These are phyloP conservation scores for Leccinum incarnatum DNA, from an alignment of 768 basidiomycete genomes.

Conservation along the genomic window DNA sequence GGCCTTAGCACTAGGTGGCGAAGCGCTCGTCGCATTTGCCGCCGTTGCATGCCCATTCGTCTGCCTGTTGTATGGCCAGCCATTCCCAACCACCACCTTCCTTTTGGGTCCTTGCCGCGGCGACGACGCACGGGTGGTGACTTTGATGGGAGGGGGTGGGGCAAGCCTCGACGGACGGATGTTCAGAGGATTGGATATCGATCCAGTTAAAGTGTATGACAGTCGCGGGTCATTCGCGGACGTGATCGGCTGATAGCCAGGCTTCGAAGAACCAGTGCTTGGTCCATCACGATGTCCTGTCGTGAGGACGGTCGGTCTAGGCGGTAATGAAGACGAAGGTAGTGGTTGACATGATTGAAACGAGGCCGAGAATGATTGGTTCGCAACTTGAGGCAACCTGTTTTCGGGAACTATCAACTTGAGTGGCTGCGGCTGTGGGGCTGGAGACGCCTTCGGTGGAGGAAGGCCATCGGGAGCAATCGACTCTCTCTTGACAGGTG, in stretches of 20 bases:
- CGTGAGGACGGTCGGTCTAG: slow-evolving; percentile 16
- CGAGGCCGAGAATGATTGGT: slow-evolving; percentile 12
- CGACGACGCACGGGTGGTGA: slow-evolving; percentile 6
- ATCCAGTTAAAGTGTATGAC: slow-evolving; percentile 40
- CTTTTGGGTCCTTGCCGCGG: slow-evolving; percentile 16
- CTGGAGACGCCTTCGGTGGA: slow-evolving; percentile 12
- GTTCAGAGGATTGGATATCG: slow-evolving; percentile 51
- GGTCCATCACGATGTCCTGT: slow-evolving; percentile 12
- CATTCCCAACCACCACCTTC: slow-evolving; percentile 43
- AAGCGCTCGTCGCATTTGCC: slow-evolving; percentile 7
- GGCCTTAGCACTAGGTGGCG: slow-evolving; percentile 15
- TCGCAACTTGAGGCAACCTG: slow-evolving; percentile 1
- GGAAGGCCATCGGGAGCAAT: slow-evolving; percentile 10
- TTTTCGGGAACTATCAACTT: slow-evolving; percentile 16
- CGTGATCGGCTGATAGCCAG: slow-evolving; percentile 27
- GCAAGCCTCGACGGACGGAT: slow-evolving; percentile 46
- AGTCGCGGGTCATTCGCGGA: slow-evolving; percentile 31
- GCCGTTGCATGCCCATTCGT: slow-evolving; percentile 24
- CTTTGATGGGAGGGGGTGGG: slow-evolving; percentile 13
- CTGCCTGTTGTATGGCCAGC: slow-evolving; percentile 42
- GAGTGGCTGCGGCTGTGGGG: background rate
- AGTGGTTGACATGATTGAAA: slow-evolving; percentile 13
- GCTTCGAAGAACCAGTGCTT: slow-evolving; percentile 18
- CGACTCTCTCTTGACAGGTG: slow-evolving; percentile 22
- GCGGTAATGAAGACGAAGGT: slow-evolving; percentile 13